Base-by-base conservation (phyloP, 1,284 basidiomycete genomes). In the Marasmius sp. region DNA sequence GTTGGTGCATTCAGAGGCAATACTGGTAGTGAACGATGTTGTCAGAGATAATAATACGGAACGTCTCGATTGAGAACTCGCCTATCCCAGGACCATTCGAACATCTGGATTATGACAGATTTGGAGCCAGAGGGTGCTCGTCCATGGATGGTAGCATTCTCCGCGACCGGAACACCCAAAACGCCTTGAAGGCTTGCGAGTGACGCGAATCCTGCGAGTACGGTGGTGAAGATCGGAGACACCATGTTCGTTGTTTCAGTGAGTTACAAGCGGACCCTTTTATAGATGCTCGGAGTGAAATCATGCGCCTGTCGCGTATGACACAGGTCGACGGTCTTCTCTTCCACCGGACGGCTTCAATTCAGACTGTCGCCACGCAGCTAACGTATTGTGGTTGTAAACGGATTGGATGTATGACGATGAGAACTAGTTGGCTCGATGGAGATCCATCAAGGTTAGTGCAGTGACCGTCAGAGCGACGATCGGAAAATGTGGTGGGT, bases 1-100 rank as follows among this genome's bases (percentile, higher is more conserved):
- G 59, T 76, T 77, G 6, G 79, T 84, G 72, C 88, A 90, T 73
- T 90, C 87, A 1, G 80, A 69, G 1, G 87, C 87, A 57, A 89
- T 71, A 66, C 83, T 87, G 34, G 70, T 52, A 70, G 59, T 61
- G 57, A 43, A 47, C 20, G 6, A 18, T 6, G 4, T 20, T 0
- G 8, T 11, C 54, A 43, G 51, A 20, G 37, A 36, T 47, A 18
- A 10, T 14, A 52, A 20, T 52, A 11, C n/a, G 20, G 11, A 8
- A 41, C 5, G 39, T 4, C 14, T 49, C 18, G 11, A 51, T 27
- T n/a, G 47, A n/a, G 20, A 20, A 39, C 68, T 27, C 64, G 64
- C 64, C 65, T 69, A 60, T 71, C 67, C 83, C 83, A 85, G 27
- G 65, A 77, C 84, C 84, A 85, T 65, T 84, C 76, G 65, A 85